phyloP scores from a whole-genome alignment of 371 early-diverging fungal genomes.

The Phascolomyces articulosus region DNA sequence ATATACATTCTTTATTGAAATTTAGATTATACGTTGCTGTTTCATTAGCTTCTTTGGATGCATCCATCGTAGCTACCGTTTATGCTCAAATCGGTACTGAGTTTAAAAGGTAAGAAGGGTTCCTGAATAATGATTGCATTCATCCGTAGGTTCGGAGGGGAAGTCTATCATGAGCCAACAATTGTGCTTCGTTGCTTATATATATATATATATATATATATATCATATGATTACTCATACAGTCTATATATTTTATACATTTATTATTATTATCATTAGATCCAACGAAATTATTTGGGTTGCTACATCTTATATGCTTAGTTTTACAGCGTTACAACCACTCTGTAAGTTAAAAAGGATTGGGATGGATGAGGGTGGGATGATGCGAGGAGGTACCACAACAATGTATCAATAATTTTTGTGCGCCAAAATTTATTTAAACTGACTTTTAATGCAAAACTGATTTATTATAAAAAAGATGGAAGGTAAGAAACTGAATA shows the following conservation, averaged over 20 bases:
- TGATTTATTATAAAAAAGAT: too few relatives aligned
- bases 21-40: conserved; percentile 45
- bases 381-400: too few relatives aligned
- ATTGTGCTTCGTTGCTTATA: too few relatives aligned
- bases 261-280: conserved; percentile 10
- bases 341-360: conserved; percentile 71
- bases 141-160: not conserved
- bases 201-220: too few relatives aligned
- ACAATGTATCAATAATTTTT: not conserved
- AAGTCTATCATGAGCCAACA: too few relatives aligned
- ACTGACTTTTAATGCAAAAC: not conserved
- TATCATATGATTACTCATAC: not conserved
- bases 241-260: not conserved
- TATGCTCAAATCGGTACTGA: conserved; percentile 78
- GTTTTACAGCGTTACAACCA: conserved; percentile 78
- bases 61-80: conserved; percentile 83
- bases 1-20: too few relatives aligned
- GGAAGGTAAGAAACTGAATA: not conserved
- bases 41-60: conserved; percentile 76
- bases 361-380: too few relatives aligned
- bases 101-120: conserved; percentile 54
- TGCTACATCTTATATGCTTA: conserved; percentile 75
- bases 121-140: not conserved
- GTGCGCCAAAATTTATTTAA: too few relatives aligned
- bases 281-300: conserved; percentile 72